Evolutionary conservation across 176 grass and related monocot genomes (phyloP).

Genomic region (Eleusine coracana): DNA sequence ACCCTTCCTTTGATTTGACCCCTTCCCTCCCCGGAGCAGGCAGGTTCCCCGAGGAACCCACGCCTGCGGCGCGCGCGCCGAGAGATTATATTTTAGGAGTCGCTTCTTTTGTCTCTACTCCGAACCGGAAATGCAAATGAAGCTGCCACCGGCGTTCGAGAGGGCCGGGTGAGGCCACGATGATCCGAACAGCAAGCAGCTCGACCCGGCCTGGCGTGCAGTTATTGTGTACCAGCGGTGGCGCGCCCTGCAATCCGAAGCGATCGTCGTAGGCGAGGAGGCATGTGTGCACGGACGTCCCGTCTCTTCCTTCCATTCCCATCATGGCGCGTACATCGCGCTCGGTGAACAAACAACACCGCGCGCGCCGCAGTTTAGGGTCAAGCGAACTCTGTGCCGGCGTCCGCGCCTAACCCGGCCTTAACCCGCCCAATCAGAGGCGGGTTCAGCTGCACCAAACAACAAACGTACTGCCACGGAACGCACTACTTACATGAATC

Average conservation of each 20-base stretch:
- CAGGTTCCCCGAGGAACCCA: neutral
- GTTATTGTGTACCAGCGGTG: neutral
- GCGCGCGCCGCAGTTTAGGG: neutral
- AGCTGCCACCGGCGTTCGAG: too few species aligned
- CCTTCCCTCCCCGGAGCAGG: neutral
- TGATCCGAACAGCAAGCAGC: too few species aligned
- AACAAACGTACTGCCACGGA: constrained; percentile 11
- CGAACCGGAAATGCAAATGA: too few species aligned
- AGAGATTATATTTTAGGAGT: neutral
- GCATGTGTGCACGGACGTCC: neutral
- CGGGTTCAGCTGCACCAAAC: neutral
- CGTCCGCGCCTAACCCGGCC: neutral
- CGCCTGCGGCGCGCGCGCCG: constrained; percentile 22
- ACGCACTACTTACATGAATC: constrained; percentile 33
- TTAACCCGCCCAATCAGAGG: neutral
- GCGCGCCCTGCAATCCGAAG: constrained; percentile 14
- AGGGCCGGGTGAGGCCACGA: too few species aligned
- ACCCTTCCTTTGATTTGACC: neutral
- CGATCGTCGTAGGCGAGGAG: neutral
- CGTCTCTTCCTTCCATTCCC: neutral
- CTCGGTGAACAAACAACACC: neutral
- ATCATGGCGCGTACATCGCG: neutral
- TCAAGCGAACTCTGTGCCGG: neutral
- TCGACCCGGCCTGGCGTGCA: too few species aligned
- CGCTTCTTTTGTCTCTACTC: too few species aligned